Evolutionary conservation across 2,329 filamentous ascomycete genomes (phyloP).

Genomic region (Hypomyces perniciosus): DNA sequence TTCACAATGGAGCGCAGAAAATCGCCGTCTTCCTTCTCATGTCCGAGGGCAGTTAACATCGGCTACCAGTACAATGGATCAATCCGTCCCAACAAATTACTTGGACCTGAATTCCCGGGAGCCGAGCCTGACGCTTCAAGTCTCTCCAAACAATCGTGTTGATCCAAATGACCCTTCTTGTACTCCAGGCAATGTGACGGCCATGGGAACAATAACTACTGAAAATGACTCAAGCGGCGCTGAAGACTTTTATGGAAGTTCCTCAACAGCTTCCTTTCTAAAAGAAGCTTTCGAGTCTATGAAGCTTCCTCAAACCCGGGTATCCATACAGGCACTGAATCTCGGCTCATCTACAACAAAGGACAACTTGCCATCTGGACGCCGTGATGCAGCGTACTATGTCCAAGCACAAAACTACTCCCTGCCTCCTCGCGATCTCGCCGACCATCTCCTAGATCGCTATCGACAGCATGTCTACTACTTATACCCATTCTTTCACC

Average conservation of each 20-base stretch:
- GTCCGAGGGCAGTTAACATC: background rate
- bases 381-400: conserved; percentile 12
- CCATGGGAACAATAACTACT: conserved; percentile 33
- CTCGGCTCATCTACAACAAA: background rate
- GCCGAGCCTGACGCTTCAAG: background rate
- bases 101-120: background rate
- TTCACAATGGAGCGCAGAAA: background rate
- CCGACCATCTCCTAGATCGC: conserved; percentile 34
- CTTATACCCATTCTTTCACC: conserved; percentile 39
- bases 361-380: conserved; percentile 4
- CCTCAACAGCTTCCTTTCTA: conserved; percentile 34
- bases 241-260: conserved; percentile 33
- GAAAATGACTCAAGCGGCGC: conserved; percentile 22
- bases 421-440: conserved; percentile 34
- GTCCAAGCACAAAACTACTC: conserved; percentile 23
- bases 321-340: conserved; percentile 6
- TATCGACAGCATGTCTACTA: conserved; percentile 36
- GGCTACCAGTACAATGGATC: background rate
- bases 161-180: background rate
- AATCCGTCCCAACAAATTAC: conserved; percentile 7
- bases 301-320: conserved; percentile 1
- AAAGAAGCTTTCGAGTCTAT: conserved; percentile 30
- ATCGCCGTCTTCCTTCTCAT: conserved; percentile 5
- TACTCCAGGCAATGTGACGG: conserved; percentile 23
- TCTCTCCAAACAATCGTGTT: background rate